Evolutionary conservation across 768 basidiomycete genomes (phyloP), one percentile per base, ranked within the genome.

Genomic region (Tulasnella sp.): DNA sequence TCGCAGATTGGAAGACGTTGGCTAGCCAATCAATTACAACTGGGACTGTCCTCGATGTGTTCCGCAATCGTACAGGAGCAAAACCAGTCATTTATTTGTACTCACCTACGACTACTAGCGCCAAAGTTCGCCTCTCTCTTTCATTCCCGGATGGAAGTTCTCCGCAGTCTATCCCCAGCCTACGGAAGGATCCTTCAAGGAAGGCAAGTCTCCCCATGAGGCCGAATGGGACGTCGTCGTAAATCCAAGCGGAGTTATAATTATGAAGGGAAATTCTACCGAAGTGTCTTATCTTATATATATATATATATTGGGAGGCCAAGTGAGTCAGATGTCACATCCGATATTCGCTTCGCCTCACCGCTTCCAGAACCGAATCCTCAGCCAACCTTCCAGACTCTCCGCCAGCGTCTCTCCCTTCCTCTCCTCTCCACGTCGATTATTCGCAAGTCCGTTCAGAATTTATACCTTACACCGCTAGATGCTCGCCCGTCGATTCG

Each of bases 141-240:
- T n/a, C n/a, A 77, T 78, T 0, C 81, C 81, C 18, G 78, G 84
- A 32, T 85, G 85, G 85, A 61, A 79, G 7, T 84, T 86, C 61
- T 85, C 84, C 7, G 81, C 82, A 0, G 80, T 85, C 5, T 85
- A 86, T 78, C 86, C 85, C 29, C 42, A 32, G 1, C 32, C 29
- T 1, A 32, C 4, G 2, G 32, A 44, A 26, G 35, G 35, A 23
- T 26, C 67, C 16, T 69, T 57, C 35, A 76, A 69, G n/a, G 67
- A 29, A 5, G 55, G 55, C 55, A 26, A 29, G 29, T 57, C 55
- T n/a, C 1, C 55, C 9, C 55, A 26, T 0, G 7, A 5, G 1
- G 55, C 5, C 13, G 55, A 57, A 26, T 57, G 55, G 55, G 29
- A 57, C 15, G 55, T 57, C 55, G 29, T 57, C 55, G 55, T 15